These are phyloP conservation scores for Hypoxylon sp. DNA, from an alignment of 2,329 filamentous ascomycete genomes.

Conservation along the genomic window DNA sequence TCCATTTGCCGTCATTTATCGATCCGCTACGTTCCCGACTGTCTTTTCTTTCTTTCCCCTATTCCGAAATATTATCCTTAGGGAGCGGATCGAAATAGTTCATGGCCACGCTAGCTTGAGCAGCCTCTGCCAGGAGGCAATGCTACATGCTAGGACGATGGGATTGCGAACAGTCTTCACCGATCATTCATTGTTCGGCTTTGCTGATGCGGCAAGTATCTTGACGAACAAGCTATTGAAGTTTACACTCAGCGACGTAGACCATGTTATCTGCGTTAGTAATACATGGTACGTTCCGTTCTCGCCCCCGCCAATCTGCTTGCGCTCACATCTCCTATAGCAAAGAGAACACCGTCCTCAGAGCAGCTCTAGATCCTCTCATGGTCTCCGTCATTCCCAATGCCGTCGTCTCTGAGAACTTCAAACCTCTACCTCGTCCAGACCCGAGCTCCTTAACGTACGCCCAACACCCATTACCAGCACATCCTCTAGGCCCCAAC, in stretches of 20 bases:
- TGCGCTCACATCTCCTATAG: constrained; percentile 62
- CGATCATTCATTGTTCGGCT: constrained; percentile 97
- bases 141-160: constrained; percentile 96
- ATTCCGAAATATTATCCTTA: constrained; percentile 95
- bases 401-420: constrained; percentile 96
- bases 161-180: constrained; percentile 96
- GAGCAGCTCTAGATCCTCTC: constrained; percentile 92
- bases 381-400: constrained; percentile 99
- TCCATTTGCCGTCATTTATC: constrained; percentile 95
- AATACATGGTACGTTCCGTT: constrained; percentile 83
- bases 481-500: constrained; percentile 80
- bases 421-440: constrained; percentile 76
- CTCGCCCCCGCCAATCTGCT: not conserved
- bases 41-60: constrained; percentile 99
- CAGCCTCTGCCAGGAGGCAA: constrained; percentile 93
- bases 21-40: constrained; percentile 92
- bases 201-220: constrained; percentile 95
- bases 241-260: constrained; percentile 95
- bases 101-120: constrained; percentile 97
- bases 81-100: constrained; percentile 96
- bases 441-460: constrained; percentile 58
- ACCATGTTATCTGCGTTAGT: constrained; percentile 98
- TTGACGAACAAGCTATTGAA: constrained; percentile 97
- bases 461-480: constrained; percentile 65
- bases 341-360: constrained; percentile 97